phyloP scores from a whole-genome alignment of 805 yeast species.

The Cyberlindnera xishuangbannaensis region DNA sequence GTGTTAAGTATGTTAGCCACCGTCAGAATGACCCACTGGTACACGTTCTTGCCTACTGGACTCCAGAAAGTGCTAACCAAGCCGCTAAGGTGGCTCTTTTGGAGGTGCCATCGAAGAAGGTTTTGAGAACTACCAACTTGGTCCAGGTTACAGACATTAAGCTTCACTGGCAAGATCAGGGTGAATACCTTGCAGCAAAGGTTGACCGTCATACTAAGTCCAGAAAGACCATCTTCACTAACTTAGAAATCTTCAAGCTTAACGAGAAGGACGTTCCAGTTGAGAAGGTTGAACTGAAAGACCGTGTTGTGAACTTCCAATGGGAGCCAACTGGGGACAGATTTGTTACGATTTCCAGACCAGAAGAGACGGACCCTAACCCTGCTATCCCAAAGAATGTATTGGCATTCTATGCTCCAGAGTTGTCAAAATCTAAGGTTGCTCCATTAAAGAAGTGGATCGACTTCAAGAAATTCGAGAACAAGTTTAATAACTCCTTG shows the following conservation, averaged over 20 bases:
- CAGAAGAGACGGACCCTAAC: conserved; percentile 44
- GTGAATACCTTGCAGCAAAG: conserved; percentile 80
- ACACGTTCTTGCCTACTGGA: conserved; percentile 86
- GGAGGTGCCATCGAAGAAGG: conserved; percentile 77
- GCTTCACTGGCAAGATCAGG: conserved; percentile 91
- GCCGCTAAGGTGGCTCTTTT: conserved; percentile 91
- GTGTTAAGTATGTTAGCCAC: conserved; percentile 62
- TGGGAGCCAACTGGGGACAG: conserved; percentile 96
- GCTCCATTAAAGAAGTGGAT: conserved; percentile 49
- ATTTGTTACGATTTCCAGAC: conserved; percentile 70
- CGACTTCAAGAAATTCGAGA: conserved; percentile 48
- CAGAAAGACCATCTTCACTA: conserved; percentile 84
- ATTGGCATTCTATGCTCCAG: conserved; percentile 79
- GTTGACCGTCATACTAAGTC: conserved; percentile 97
- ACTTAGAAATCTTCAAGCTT: conserved; percentile 85
- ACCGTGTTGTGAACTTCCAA: conserved; percentile 78
- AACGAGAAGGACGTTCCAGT: conserved; percentile 90
- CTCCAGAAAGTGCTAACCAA: conserved; percentile 89
- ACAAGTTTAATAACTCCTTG: conserved; percentile 66
- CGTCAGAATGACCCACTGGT: conserved; percentile 49
- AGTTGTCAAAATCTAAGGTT: conserved; percentile 48
- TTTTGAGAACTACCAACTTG: conserved; percentile 85
- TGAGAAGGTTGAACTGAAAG: conserved; percentile 89
- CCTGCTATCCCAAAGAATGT: conserved; percentile 61
- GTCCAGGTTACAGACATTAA: conserved; percentile 91